phyloP scores from a whole-genome alignment of 2,329 filamentous ascomycete species.

The Pezicula carpinea region DNA sequence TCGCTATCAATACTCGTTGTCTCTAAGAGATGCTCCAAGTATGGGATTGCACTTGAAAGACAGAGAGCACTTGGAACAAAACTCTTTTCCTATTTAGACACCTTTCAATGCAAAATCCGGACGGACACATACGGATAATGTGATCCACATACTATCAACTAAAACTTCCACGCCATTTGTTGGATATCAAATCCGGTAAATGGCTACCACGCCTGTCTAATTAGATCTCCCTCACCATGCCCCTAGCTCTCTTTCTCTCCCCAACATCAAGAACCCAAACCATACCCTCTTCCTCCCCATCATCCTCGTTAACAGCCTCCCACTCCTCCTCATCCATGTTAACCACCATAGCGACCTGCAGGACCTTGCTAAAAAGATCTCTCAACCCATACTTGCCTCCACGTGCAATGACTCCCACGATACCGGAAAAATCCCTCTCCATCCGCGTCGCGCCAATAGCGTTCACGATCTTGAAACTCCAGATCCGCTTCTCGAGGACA shows the following conservation, averaged over 20 bases:
- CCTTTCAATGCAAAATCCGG: too few relatives aligned
- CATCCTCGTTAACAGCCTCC: constrained; percentile 62
- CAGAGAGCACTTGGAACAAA: too few relatives aligned
- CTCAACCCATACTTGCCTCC: constrained; percentile 72
- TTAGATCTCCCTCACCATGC: constrained; percentile 47
- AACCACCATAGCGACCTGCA: constrained; percentile 79
- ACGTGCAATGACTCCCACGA: constrained; percentile 62
- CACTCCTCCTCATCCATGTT: constrained; percentile 97
- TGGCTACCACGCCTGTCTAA: too few relatives aligned
- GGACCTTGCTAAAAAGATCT: constrained; percentile 70
- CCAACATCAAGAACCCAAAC: constrained; percentile 68
- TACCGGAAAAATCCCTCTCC: constrained; percentile 76
- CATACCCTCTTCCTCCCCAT: constrained; percentile 51
- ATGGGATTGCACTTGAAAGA: too few relatives aligned
- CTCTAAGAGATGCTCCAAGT: too few relatives aligned
- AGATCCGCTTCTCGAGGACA: constrained; percentile 82
- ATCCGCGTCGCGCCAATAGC: constrained; percentile 77
- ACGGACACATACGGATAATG: too few relatives aligned
- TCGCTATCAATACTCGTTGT: too few relatives aligned
- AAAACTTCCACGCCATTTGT: too few relatives aligned
- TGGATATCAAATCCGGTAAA: too few relatives aligned
- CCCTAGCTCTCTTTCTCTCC: constrained; percentile 69
- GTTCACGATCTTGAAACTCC: constrained; percentile 69
- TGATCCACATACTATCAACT: too few relatives aligned
- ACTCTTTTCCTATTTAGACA: too few relatives aligned